A percentile compares a stretch with the other conserved stretches of the same genome.
Conservation (phyloP, 192 early-diverging fungal species). For the Chytriomyces confervae region DNA sequence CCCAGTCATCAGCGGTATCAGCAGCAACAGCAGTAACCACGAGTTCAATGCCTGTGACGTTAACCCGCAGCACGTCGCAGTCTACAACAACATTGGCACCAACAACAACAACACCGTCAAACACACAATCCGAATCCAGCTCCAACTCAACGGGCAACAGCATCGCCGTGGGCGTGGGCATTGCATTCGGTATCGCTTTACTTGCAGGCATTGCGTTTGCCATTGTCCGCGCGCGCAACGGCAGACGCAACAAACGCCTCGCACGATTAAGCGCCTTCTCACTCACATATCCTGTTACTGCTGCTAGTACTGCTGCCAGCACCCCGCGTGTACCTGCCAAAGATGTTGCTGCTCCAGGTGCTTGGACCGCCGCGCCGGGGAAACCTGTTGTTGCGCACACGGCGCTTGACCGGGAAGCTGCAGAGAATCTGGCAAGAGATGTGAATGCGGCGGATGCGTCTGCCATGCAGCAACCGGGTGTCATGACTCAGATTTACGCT, state of each 20-base stretch:
- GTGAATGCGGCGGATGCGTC: neutral
- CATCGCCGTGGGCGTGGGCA: neutral
- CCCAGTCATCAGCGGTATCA: neutral
- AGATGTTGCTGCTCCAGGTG: neutral
- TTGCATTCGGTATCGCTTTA: neutral
- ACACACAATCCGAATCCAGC: neutral
- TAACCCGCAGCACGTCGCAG: neutral
- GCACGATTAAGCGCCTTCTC: neutral
- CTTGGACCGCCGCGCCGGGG: neutral
- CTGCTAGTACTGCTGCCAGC: neutral
- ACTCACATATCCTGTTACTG: neutral
- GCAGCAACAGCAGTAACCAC: neutral
- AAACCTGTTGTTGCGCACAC: neutral
- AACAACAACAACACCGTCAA: neutral
- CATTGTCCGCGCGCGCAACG: neutral
- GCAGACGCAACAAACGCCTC: neutral
- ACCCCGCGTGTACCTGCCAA: neutral
- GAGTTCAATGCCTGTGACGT: neutral
- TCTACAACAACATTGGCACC: neutral
- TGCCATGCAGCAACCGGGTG: neutral
- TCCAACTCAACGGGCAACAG: neutral
- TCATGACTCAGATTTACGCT: neutral
- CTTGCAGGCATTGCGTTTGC: neutral
- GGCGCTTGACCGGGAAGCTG: neutral
- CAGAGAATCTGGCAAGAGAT: neutral